A percentile compares a stretch with the other conserved stretches of the same genome.
These are phyloP conservation scores for Nigrospora osmanthi DNA, from an alignment of 2,329 filamentous ascomycete species.

Conservation along the genomic window DNA sequence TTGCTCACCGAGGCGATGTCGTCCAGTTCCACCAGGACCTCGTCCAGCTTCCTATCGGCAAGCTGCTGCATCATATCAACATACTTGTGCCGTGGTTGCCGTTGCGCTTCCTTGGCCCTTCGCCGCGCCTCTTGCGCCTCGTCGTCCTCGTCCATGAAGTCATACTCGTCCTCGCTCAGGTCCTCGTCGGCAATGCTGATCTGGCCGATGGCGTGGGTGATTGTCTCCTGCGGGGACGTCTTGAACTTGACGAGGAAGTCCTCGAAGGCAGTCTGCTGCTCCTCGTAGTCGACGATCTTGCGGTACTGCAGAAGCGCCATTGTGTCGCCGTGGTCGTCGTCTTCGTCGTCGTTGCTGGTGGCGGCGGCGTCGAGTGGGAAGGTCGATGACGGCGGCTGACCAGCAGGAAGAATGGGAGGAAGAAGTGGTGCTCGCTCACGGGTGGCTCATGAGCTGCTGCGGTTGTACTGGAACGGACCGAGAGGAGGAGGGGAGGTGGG, in stretches of 20 bases:
- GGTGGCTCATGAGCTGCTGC: no score
- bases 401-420: constrained; percentile 1
- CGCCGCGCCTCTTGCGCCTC: constrained; percentile 50
- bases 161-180: constrained; percentile 83
- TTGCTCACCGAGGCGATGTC: constrained; percentile 65
- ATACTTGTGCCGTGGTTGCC: constrained; percentile 73
- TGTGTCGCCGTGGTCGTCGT: no score
- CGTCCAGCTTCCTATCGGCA: constrained; percentile 68
- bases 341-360: no score
- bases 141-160: constrained; percentile 72
- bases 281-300: constrained; percentile 76
- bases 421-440: constrained; percentile 5
- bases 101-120: constrained; percentile 38
- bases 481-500: no score
- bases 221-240: constrained; percentile 59
- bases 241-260: constrained; percentile 88
- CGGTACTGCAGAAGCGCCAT: constrained; percentile 85
- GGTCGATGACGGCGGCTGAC: no score
- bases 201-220: constrained; percentile 74
- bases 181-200: constrained; percentile 84
- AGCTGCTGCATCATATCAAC: constrained; percentile 80
- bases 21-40: constrained; percentile 82
- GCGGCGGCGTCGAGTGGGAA: no score
- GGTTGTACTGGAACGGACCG: no score
- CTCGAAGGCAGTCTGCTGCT: constrained; percentile 81